A percentile compares a stretch with the other conserved stretches of the same genome.
Evolutionary conservation across 148 eudicot species (phyloP).

Genomic region (Selenicereus undatus): DNA sequence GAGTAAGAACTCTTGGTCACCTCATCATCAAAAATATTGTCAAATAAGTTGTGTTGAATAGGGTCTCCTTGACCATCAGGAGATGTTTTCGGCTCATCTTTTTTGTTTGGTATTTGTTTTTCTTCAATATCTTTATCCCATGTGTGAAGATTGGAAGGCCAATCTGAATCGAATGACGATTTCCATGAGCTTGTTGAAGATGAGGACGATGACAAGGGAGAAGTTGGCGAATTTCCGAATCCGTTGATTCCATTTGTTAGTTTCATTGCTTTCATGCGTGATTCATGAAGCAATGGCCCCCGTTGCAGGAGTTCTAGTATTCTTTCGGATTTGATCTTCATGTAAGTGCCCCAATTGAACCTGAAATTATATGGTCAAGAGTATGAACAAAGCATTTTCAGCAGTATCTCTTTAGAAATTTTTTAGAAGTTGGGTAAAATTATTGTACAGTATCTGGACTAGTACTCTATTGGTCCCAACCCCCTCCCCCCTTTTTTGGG

Average conservation of each 20-base stretch:
- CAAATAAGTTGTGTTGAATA: conserved; percentile 8
- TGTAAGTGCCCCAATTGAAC: conserved; percentile 39
- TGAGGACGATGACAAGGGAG: conserved; percentile 19
- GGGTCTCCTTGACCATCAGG: not conserved
- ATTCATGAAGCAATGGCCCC: conserved; percentile 36
- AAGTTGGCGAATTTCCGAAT: conserved; percentile 32
- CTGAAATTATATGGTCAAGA: conserved; percentile 10
- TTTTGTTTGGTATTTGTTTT: conserved; percentile 2
- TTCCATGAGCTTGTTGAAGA: conserved; percentile 26
- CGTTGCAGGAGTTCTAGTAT: conserved; percentile 32
- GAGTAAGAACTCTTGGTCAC: not conserved
- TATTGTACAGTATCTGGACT: too few species aligned
- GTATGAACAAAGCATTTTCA: too few species aligned
- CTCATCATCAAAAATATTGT: conserved; percentile 13
- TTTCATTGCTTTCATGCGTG: conserved; percentile 37
- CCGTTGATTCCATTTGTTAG: conserved; percentile 44
- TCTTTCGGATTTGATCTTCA: conserved; percentile 38
- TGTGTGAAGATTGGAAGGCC: conserved; percentile 19
- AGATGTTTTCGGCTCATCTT: not conserved
- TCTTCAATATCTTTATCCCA: conserved; percentile 6
- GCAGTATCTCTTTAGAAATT: too few species aligned
- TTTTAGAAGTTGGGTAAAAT: too few species aligned
- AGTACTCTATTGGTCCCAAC: too few species aligned
- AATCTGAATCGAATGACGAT: conserved; percentile 28
- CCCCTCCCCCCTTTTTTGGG: too few species aligned